Base-by-base conservation (phyloP, 2,329 filamentous ascomycete species). In the Alternaria alternata region DNA sequence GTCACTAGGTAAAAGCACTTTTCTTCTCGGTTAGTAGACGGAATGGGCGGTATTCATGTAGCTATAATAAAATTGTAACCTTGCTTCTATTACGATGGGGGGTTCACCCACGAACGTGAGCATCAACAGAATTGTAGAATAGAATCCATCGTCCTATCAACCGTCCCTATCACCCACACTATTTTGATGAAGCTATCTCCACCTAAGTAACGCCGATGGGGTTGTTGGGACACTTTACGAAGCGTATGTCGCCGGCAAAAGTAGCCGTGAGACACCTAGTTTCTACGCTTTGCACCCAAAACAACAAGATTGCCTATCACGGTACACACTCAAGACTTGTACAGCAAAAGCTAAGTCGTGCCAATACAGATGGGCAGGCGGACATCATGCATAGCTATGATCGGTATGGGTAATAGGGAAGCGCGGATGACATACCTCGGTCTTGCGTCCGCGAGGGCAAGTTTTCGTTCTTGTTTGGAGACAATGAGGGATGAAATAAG, bases 241-340 rank as follows among this genome's bases (percentile, higher is more conserved):
- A 36, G 46, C 43, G 24, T 38, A 46, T 34, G 12, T 24, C 16
- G 14, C 24, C 52, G 46, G 52, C 38, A 56, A 56, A 30, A 20
- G 39, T 56, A 56, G 52, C 57, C 57, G 14, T 34, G 4, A 26
- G 46, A 56, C 52, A 32, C 52, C 57, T 59, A 56, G 28, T 56
- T 59, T 59, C 26, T 6, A 59, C 18, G 24, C 38, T 24, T 42
- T 11, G 30, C 16, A 22, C 3, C 16, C 44, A 44, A 34, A 38
- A 26, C 20, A n/a, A 24, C 46, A 11, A 49, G 32, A 51, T 36
- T 59, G 41, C 57, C 53, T 26, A 24, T 34, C 44, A n/a, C 26
- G 54, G 57, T 54, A 58, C 28, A 24, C 36, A 39, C 26, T 30
- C 24, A 38, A 26, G 44, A 38, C 12, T n/a, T 38, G 30, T 24